phyloP scores from a whole-genome alignment of 2,329 filamentous ascomycete genomes.

The Helotiales sp. region DNA sequence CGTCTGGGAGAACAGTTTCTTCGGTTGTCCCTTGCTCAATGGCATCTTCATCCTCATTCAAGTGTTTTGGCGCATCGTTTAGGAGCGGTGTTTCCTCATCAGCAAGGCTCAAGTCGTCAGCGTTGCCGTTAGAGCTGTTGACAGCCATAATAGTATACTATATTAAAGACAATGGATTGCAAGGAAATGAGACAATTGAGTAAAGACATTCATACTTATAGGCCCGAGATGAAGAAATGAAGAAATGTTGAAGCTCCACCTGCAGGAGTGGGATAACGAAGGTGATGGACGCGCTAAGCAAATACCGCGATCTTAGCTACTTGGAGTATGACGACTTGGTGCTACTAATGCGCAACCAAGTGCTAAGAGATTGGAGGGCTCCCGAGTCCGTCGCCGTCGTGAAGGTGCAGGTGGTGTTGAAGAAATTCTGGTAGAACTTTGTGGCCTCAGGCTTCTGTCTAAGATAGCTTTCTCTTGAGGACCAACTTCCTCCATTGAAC shows the following conservation, averaged over 20 bases:
- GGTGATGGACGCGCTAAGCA: not conserved
- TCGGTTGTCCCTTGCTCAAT: constrained; percentile 12
- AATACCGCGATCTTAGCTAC: not conserved
- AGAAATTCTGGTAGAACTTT: no score
- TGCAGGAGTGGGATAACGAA: not conserved
- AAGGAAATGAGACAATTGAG: not conserved
- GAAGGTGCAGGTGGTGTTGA: no score
- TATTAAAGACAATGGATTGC: not conserved
- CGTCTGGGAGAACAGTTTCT: constrained; percentile 44
- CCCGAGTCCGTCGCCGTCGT: no score
- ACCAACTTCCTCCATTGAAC: no score
- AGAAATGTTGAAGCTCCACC: not conserved
- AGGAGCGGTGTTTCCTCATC: constrained; percentile 35
- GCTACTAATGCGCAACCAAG: no score
- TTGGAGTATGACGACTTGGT: no score
- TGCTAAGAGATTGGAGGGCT: no score
- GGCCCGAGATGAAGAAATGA: not conserved
- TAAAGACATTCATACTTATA: constrained; percentile 11
- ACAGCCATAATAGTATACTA: constrained; percentile 2
- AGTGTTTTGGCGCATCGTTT: constrained; percentile 10
- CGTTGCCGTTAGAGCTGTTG: not conserved
- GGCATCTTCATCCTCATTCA: constrained; percentile 1
- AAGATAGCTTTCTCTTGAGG: no score
- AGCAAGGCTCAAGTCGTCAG: not conserved
- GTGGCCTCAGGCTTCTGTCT: no score